A percentile compares a stretch with the other conserved stretches of the same genome.
Evolutionary conservation across 345 rosid genomes (phyloP).

Genomic region (Citrus trifoliata): DNA sequence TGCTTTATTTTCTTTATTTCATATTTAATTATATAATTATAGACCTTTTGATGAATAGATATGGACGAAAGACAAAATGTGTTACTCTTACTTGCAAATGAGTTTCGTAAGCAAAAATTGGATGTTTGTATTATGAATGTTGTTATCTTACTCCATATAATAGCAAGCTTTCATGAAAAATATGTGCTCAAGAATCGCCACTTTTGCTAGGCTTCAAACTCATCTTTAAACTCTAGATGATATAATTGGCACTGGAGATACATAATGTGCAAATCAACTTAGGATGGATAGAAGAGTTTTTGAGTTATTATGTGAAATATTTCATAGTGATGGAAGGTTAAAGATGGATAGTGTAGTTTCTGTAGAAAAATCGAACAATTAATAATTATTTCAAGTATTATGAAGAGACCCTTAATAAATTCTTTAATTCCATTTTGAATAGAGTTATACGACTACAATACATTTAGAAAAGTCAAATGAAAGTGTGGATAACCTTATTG

Average conservation of each 20-base stretch:
- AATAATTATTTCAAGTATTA: no score
- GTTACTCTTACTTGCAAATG: neutral
- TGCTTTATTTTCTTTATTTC: neutral
- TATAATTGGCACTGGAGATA: neutral
- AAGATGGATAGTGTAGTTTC: neutral
- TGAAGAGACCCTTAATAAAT: no score
- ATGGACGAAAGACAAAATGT: neutral
- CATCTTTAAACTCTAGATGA: neutral
- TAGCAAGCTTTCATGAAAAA: neutral
- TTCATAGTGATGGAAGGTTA: neutral
- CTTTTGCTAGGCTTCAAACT: neutral
- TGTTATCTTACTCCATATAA: neutral
- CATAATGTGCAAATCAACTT: neutral
- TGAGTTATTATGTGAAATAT: neutral
- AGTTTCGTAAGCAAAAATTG: no score
- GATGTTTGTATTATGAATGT: neutral
- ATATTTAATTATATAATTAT: no score
- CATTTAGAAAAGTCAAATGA: no score
- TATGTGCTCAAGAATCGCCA: neutral
- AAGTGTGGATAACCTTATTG: no score
- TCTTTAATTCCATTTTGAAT: no score
- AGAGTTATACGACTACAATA: neutral
- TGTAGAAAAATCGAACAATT: no score
- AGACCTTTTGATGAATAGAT: no score
- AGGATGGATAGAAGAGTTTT: neutral